These are phyloP conservation scores for Chalciporus sphaerocephalus DNA, from an alignment of 768 basidiomycete species.

Conservation along the genomic window DNA sequence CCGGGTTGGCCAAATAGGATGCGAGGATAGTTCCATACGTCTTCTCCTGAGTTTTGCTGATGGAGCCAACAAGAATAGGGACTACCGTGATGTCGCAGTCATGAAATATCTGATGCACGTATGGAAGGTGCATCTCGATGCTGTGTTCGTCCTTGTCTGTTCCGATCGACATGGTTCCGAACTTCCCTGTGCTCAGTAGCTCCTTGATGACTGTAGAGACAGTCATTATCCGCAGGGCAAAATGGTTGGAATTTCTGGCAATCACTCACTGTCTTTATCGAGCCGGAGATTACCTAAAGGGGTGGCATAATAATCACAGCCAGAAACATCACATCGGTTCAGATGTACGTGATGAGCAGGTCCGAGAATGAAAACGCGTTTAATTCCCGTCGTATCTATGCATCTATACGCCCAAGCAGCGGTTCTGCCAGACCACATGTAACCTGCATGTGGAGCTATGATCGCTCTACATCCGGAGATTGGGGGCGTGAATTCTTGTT, in stretches of 20 bases:
- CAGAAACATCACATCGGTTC: slow-evolving; percentile 79
- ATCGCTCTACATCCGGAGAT: slow-evolving; percentile 75
- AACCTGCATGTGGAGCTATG: slow-evolving; percentile 96
- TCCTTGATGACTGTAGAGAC: slow-evolving; percentile 11
- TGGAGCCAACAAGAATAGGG: slow-evolving; percentile 85
- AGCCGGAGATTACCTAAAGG: slow-evolving; percentile 81
- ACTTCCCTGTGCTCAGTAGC: slow-evolving; percentile 36
- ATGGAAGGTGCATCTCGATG: slow-evolving; percentile 97
- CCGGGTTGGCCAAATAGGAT: slow-evolving; percentile 70
- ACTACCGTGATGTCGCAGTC: slow-evolving; percentile 75
- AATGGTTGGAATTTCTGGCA: background rate
- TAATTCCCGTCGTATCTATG: slow-evolving; percentile 76
- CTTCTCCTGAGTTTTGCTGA: slow-evolving; percentile 55
- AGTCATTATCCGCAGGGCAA: slow-evolving; percentile 6
- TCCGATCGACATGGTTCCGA: slow-evolving; percentile 56
- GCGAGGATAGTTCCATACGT: slow-evolving; percentile 69
- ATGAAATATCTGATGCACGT: slow-evolving; percentile 79
- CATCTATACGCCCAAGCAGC: slow-evolving; percentile 96
- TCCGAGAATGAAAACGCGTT: slow-evolving; percentile 90
- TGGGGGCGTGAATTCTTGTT: slow-evolving; percentile 57
- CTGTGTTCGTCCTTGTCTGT: slow-evolving; percentile 95
- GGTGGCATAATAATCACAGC: slow-evolving; percentile 74
- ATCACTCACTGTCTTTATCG: slow-evolving; percentile 67
- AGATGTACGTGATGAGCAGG: slow-evolving; percentile 93
- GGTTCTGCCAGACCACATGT: slow-evolving; percentile 87